Evolutionary conservation across 495 filamentous ascomycete species (phyloP), one percentile per base, ranked within the genome.

Genomic region (Baudoinia panamericana): DNA sequence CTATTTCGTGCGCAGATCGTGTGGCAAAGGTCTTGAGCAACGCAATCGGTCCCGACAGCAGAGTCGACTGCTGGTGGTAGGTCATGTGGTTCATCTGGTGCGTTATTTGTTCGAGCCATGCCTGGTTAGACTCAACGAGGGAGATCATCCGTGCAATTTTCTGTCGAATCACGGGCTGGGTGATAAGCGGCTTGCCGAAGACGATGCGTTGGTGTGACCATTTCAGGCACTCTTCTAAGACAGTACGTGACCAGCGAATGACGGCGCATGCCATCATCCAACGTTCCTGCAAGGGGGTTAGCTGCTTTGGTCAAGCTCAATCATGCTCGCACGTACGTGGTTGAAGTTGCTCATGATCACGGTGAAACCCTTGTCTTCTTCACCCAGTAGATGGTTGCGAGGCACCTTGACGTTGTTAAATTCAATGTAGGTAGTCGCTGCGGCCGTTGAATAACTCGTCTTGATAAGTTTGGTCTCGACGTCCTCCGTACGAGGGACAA

Each of bases 131-230:
- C 53, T 93, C 84, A 46, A 73, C 71, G 28, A 82, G 73, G 12
- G 80, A 75, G 44, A 93, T 90, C 82, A 93, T 87, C 56, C 81
- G 82, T 20, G 84, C 84, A 41, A 90, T 73, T 67, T 93, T 90
- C 50, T 81, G 80, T 11, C 84, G 72, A 52, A 93, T 86, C n/a
- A 79, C 80, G 12, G 84, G 82, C 52, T 90, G 82, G 48, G 85
- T 77, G 45, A 86, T 73, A 25, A 93, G 67, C 18, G 74, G 75
- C 69, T 86, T 87, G 43, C 69, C 69, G 56, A 88, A 90, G 46
- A 93, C 82, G n/a, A 85, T 66, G 26, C 84, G 76, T 61, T 93
- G 84, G 64, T 87, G 84, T 43, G 76, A 72, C 83, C 84, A 93
- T 56, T 90, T 90, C 44, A 93, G 63, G 52, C 78, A 88, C 54